Evolutionary conservation across 129 eudicot species (phyloP), one percentile per base, ranked within the genome.

Genomic region (Logfia minima): DNA sequence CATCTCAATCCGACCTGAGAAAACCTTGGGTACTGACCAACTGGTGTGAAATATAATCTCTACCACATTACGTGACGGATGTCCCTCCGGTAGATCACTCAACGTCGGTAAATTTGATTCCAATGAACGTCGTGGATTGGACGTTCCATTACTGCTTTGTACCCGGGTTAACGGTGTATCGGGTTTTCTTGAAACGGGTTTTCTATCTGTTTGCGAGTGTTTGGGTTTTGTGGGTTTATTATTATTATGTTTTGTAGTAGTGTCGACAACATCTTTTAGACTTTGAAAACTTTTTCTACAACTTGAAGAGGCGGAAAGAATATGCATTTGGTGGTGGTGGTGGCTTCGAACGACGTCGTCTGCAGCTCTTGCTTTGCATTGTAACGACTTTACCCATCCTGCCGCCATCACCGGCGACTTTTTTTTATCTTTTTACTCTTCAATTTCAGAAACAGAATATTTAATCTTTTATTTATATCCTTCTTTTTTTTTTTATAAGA

Each of bases 61-160:
- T 61, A 93, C 97, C 77, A 93, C 98, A 55, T 93, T 93, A 16
- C 98, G 85, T 2, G 98, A 93, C 6, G 98, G 97, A 75, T 93
- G 97, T 4, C 96, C 98, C 39, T 72, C 91, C 65, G 92, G 89
- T 21, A 93, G 83, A 71, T 93, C 98, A 35, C 90, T 71, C 37
- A 93, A 88, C n/a, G 97, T 80, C 41, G 97, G 97, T 17, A 91
- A 84, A 21, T 68, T 81, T 13, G 87, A 73, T 8, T 83, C 98
- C 7, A 80, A 28, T 1, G 78, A 61, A 2, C 80, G 84, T 34
- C 75, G 76, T 19, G 79, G 53, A n/a, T 37, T 78, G 61, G 85
- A 29, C 7, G 68, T 31, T 26, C 61, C 52, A 18, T 22, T 37
- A 22, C 66, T 28, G 16, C 78, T 31, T 4, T 83, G 83, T 22